Conservation (phyloP, 2,329 filamentous ascomycete genomes). For the Aspergillus transmontanensis region DNA sequence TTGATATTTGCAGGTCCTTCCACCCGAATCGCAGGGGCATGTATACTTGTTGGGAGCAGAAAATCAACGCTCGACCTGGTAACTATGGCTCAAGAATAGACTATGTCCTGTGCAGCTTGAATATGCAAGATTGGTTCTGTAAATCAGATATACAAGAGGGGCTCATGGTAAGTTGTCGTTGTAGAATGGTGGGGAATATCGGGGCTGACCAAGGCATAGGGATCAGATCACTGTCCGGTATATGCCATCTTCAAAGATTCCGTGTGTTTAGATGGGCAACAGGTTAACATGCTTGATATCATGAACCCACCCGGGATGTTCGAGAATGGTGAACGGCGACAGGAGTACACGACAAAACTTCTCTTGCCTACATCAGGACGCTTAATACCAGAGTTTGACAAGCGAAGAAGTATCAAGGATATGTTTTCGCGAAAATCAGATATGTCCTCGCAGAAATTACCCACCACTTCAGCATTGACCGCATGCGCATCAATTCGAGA, state of each 20-base stretch:
- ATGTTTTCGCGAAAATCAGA: slow-evolving; percentile 75
- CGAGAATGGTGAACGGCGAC: slow-evolving; percentile 63
- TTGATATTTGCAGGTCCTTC: slow-evolving; percentile 81
- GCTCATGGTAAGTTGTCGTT: slow-evolving; percentile 60
- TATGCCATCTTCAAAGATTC: slow-evolving; percentile 72
- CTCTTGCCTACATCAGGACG: slow-evolving; percentile 76
- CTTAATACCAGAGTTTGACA: slow-evolving; percentile 84
- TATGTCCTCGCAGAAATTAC: slow-evolving; percentile 17
- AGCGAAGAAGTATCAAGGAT: slow-evolving; percentile 81
- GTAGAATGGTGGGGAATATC: neutral
- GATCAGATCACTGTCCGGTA: slow-evolving; percentile 95
- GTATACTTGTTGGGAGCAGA: slow-evolving; percentile 98
- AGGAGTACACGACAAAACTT: slow-evolving; percentile 67
- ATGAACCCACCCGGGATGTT: slow-evolving; percentile 80
- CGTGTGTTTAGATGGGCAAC: slow-evolving; percentile 55
- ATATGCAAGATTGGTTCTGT: slow-evolving; percentile 77
- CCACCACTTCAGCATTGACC: neutral
- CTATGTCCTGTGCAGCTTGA: slow-evolving; percentile 81
- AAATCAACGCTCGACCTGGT: slow-evolving; percentile 90
- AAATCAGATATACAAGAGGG: slow-evolving; percentile 89
- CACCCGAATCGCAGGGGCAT: slow-evolving; percentile 80
- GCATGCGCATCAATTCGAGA: neutral
- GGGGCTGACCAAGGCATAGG: slow-evolving; percentile 45
- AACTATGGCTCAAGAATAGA: slow-evolving; percentile 94
- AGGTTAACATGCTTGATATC: slow-evolving; percentile 66